Percentiles rank a stretch among this genome's conserved stretches.
Conservation (phyloP, 2,329 filamentous ascomycete genomes). For the Claviceps maximensis region DNA sequence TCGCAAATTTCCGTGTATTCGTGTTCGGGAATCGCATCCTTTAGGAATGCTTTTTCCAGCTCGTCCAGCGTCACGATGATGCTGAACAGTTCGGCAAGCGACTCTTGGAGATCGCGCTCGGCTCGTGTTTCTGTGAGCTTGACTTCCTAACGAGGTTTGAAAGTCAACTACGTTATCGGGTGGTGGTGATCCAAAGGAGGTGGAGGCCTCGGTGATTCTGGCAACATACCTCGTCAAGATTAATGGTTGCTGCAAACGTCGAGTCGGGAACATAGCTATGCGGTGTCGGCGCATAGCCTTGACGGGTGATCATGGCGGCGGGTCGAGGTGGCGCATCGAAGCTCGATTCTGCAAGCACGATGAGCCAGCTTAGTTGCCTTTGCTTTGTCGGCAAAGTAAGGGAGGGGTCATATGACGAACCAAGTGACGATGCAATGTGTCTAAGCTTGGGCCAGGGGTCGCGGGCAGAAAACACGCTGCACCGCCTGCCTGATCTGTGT, state of each 20-base stretch:
- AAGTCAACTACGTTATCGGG: not conserved
- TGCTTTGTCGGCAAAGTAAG: not conserved
- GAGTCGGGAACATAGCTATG: conserved; percentile 85
- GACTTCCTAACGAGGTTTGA: conserved; percentile 52
- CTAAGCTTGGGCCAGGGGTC: not conserved
- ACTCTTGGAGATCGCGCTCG: conserved; percentile 89
- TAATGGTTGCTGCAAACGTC: conserved; percentile 75
- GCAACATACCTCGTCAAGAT: conserved; percentile 71
- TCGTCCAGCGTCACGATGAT: conserved; percentile 94
- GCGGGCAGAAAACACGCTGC: conserved; percentile 20
- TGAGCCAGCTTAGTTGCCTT: not conserved
- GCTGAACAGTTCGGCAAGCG: conserved; percentile 91
- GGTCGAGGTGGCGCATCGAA: conserved; percentile 16
- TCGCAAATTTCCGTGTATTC: conserved; percentile 97
- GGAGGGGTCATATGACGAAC: not conserved
- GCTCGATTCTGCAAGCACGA: conserved; percentile 1
- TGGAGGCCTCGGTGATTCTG: too few species aligned
- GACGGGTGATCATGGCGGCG: conserved; percentile 38
- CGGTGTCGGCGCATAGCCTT: conserved; percentile 79
- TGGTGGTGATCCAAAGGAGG: too few species aligned
- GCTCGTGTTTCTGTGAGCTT: conserved; percentile 77
- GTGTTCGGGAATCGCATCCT: conserved; percentile 80
- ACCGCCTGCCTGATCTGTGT: conserved; percentile 18
- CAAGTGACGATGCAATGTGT: not conserved
- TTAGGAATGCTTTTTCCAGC: conserved; percentile 90